A percentile compares a stretch with the other conserved stretches of the same genome.
These are phyloP conservation scores for Citrullus mucosospermus DNA, from an alignment of 306 rosid species.

Conservation along the genomic window DNA sequence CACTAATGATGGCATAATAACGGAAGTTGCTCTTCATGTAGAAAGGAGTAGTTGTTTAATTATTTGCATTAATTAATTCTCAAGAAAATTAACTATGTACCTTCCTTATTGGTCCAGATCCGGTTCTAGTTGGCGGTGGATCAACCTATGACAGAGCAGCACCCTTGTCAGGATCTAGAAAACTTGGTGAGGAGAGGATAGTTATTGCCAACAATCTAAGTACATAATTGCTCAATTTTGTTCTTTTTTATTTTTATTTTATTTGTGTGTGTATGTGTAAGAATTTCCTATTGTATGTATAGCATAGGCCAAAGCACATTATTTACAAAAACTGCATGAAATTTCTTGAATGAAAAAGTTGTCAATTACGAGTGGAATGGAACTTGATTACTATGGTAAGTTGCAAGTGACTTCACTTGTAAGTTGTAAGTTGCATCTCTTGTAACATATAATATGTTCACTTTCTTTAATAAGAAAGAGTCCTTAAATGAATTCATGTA, in stretches of 20 bases:
- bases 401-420: neutral
- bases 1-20: neutral
- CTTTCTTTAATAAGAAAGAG: neutral
- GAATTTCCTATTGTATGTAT: neutral
- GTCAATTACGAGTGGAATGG: neutral
- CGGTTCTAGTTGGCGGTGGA: slow-evolving; percentile 47
- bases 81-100: slow-evolving; percentile 13
- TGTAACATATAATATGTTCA: neutral
- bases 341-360: neutral
- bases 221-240: neutral
- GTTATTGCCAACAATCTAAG: neutral
- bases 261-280: no score
- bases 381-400: neutral
- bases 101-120: slow-evolving; percentile 77
- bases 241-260: neutral
- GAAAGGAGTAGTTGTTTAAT: neutral
- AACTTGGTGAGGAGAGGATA: neutral
- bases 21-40: neutral
- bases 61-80: neutral
- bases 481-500: neutral
- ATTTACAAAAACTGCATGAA: neutral
- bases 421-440: neutral
- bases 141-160: slow-evolving; percentile 45
- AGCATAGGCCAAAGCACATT: neutral
- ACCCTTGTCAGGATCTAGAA: slow-evolving; percentile 10